These are phyloP conservation scores for Solanum chiquidenum DNA, from an alignment of 257 asterid species.

Conservation along the genomic window DNA sequence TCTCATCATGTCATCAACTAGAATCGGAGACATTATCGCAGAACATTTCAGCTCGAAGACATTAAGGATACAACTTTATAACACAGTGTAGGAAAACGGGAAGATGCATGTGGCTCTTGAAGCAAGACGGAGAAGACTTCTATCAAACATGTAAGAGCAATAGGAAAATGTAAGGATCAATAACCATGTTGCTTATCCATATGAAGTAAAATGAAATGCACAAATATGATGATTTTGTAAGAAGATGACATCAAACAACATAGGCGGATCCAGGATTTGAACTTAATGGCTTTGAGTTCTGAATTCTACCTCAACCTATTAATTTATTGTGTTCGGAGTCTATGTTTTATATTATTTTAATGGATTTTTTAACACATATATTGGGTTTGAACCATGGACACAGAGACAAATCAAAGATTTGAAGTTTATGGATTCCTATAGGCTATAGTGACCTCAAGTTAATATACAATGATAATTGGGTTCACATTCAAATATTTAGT, in stretches of 20 bases:
- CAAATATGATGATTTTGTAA: not conserved
- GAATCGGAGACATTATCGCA: not conserved
- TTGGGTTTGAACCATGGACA: not conserved
- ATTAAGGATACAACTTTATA: not conserved
- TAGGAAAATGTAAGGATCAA: not conserved
- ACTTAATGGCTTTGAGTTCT: not conserved
- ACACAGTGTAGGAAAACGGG: not conserved
- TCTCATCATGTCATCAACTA: not conserved
- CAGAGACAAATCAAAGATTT: not conserved
- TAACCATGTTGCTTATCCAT: not conserved
- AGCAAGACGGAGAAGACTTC: not conserved
- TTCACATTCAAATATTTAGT: not conserved
- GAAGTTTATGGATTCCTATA: not conserved
- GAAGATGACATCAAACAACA: not conserved
- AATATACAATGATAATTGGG: not conserved
- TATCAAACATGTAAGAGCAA: not conserved
- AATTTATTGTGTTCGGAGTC: not conserved
- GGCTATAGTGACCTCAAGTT: not conserved
- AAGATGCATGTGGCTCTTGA: not conserved
- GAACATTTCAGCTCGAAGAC: not conserved
- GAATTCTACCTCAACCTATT: not conserved
- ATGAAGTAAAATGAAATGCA: not conserved
- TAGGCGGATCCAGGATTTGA: not conserved
- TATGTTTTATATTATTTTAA: not conserved
- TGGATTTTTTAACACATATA: not conserved